Percentiles rank a stretch among this genome's conserved stretches.
Conservation (phyloP, 345 rosid species). For the Sapria himalayana region DNA sequence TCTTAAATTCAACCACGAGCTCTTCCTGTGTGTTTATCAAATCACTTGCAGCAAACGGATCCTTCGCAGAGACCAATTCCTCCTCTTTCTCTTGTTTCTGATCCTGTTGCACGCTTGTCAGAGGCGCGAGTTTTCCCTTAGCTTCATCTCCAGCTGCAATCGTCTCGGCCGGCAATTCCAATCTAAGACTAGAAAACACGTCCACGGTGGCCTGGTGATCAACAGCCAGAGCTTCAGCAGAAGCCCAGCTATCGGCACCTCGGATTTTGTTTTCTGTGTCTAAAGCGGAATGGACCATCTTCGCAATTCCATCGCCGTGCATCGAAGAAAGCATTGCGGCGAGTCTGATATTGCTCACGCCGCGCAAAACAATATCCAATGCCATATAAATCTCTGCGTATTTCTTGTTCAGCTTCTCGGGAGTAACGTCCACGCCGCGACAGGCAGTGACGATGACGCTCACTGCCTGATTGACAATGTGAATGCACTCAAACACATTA, state of each 20-base stretch:
- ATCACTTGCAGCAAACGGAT: slow-evolving; percentile 87
- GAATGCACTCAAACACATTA: slow-evolving; percentile 88
- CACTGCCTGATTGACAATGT: slow-evolving; percentile 89
- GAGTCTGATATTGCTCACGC: slow-evolving; percentile 70
- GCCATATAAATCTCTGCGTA: slow-evolving; percentile 99
- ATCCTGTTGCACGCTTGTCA: slow-evolving; percentile 23
- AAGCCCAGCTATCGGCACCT: slow-evolving; percentile 68
- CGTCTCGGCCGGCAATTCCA: slow-evolving; percentile 72
- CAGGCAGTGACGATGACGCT: slow-evolving; percentile 90
- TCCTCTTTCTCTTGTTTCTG: slow-evolving; percentile 23
- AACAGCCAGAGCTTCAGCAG: slow-evolving; percentile 31
- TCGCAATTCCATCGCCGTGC: slow-evolving; percentile 95
- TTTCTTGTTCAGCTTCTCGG: slow-evolving; percentile 73
- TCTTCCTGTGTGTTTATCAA: slow-evolving; percentile 48
- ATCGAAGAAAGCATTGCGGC: slow-evolving; percentile 86
- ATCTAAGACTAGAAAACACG: slow-evolving; percentile 35
- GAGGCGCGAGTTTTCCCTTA: slow-evolving; percentile 37
- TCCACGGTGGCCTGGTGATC: slow-evolving; percentile 54
- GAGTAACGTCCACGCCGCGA: slow-evolving; percentile 98
- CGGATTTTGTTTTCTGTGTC: slow-evolving; percentile 85
- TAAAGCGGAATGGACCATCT: slow-evolving; percentile 86
- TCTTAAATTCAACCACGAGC: slow-evolving; percentile 70
- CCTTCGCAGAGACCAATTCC: slow-evolving; percentile 40
- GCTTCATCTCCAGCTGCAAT: slow-evolving; percentile 65
- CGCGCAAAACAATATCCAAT: slow-evolving; percentile 75